phyloP scores from a whole-genome alignment of 2,329 filamentous ascomycete genomes.

The Venturia carpophila region DNA sequence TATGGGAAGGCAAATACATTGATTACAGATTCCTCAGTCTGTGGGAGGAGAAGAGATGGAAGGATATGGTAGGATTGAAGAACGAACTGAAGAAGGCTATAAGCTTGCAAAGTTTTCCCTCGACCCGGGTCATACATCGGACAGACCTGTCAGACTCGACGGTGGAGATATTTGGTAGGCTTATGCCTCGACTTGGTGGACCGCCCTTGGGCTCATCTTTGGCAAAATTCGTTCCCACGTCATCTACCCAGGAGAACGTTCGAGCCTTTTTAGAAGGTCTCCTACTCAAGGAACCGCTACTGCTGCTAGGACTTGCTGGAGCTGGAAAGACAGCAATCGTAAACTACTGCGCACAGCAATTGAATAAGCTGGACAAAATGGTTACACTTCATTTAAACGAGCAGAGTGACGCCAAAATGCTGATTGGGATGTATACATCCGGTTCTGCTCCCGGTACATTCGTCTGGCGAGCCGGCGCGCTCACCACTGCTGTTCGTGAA shows the following conservation, averaged over 20 bases:
- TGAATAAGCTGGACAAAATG: conserved; percentile 74
- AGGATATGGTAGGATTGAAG: conserved; percentile 22
- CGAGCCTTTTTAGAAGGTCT: conserved; percentile 60
- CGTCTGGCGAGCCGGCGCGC: conserved; percentile 80
- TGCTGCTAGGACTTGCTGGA: conserved; percentile 76
- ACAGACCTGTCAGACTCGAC: conserved; percentile 28
- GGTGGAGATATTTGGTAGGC: conserved; percentile 30
- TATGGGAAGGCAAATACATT: conserved; percentile 66
- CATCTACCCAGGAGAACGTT: conserved; percentile 66
- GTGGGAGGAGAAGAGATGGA: conserved; percentile 54
- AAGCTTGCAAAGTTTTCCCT: neutral
- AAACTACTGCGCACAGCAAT: conserved; percentile 69
- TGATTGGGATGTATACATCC: conserved; percentile 89
- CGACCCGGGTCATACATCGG: conserved; percentile 1
- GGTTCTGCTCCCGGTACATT: conserved; percentile 84
- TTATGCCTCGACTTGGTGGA: conserved; percentile 33
- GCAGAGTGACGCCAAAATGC: conserved; percentile 94
- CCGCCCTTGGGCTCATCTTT: conserved; percentile 24
- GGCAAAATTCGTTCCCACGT: conserved; percentile 50
- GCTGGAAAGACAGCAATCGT: conserved; percentile 85
- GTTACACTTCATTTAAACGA: conserved; percentile 95
- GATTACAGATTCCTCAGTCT: conserved; percentile 69
- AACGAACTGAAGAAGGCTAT: neutral
- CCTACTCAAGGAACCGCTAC: conserved; percentile 59
- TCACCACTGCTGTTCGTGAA: conserved; percentile 89